Conservation (phyloP, 371 early-diverging fungal genomes). For the Mucor saturninus region DNA sequence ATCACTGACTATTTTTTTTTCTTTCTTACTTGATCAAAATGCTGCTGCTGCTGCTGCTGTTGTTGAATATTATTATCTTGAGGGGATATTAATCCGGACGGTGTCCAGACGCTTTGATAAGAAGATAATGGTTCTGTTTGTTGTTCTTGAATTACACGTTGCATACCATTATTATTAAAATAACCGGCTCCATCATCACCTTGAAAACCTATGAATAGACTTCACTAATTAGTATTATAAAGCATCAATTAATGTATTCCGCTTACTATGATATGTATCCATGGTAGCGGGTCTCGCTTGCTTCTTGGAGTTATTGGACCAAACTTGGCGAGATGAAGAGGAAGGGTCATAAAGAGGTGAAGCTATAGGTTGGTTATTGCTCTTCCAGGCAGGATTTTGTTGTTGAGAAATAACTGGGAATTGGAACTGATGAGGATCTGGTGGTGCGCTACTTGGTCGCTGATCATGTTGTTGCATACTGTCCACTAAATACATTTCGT, state of each 20-base stretch:
- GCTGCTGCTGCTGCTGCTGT: slow-evolving; percentile 3
- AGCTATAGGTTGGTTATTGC: slow-evolving; percentile 13
- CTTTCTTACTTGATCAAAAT: background rate
- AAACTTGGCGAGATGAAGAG: slow-evolving; percentile 28
- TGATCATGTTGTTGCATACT: slow-evolving; percentile 24
- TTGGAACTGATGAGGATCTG: slow-evolving; percentile 29
- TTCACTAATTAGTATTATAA: background rate
- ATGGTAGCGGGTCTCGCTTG: background rate
- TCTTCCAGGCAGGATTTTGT: slow-evolving; percentile 12
- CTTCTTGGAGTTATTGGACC: slow-evolving; percentile 13
- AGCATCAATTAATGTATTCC: no score
- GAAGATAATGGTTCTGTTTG: background rate
- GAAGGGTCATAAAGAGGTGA: slow-evolving; percentile 28
- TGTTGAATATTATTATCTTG: background rate
- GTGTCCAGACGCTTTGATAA: slow-evolving; percentile 23
- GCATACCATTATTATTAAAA: slow-evolving; percentile 2
- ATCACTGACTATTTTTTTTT: no score
- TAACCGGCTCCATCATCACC: slow-evolving; percentile 6
- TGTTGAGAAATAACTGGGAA: slow-evolving; percentile 4
- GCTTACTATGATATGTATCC: slow-evolving; percentile 17
- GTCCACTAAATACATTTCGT: slow-evolving; percentile 25
- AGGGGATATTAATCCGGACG: slow-evolving; percentile 5
- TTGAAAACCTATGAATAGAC: slow-evolving; percentile 1
- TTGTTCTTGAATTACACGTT: background rate
- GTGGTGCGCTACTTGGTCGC: slow-evolving; percentile 33